Evolutionary conservation across 345 rosid species (phyloP), one percentile per base, ranked within the genome.

Genomic region (Eucalyptus rudis): DNA sequence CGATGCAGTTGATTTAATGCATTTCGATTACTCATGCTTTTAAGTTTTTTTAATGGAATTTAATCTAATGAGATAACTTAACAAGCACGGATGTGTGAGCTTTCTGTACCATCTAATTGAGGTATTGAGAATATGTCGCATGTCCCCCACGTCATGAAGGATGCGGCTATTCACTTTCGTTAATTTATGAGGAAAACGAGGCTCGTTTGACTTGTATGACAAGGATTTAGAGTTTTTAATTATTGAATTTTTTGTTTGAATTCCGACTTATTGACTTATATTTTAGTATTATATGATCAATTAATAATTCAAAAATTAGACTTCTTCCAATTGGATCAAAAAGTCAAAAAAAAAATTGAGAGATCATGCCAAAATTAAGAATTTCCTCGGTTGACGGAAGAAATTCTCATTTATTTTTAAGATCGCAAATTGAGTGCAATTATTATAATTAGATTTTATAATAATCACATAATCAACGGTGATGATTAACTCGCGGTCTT

Each of bases 361-460:
- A 4, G 4, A 0, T 52, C 10, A 52, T 52, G 2, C 1, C 10
- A 52, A 52, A 52, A 52, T 52, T 7, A 52, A 24, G 24, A 19
- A 52, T 52, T 52, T 52, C 4, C 58, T 52, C 10, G 4, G 1
- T 19, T 56, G 29, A 59, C 0, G 7, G 43, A 68, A 66, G 20
- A 3, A 4, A 68, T 68, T 31, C 13, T 33, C 6, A 20, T 68
- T 2, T 8, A 1, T 31, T 16, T 15, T 5, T 4, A 0, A 31
- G 24, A 16, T 16, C 0, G 2, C 0, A 1, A 68, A 9, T 16
- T 3, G 3, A 40, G 24, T 16, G 13, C 4, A 5, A 17, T 68
- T 4, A 1, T 31, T 16, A 16, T 3, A 16, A 33, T 1, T 4
- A 0, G 1, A 0, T 68, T n/a, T n/a, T 64, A n/a, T 64, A 31